Evolutionary conservation across 495 filamentous ascomycete species (phyloP).

Genomic region (Daldinia decipiens): DNA sequence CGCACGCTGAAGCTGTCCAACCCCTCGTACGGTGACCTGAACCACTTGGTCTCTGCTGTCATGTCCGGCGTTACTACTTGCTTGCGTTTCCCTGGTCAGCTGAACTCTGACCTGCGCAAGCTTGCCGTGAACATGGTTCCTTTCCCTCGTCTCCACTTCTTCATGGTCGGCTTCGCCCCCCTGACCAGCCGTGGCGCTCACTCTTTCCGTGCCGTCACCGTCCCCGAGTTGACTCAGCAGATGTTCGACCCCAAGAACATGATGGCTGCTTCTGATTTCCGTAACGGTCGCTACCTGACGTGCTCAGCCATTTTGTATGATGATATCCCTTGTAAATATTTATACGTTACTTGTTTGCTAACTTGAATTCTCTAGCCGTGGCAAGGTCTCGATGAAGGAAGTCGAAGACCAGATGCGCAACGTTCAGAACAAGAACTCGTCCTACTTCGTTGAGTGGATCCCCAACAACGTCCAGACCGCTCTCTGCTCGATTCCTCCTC

Average conservation of each 20-base stretch:
- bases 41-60: slow-evolving; percentile 99
- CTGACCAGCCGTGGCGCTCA: slow-evolving; percentile 94
- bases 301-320: slow-evolving; percentile 95
- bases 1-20: slow-evolving; percentile 97
- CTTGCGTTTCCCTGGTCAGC: slow-evolving; percentile 98
- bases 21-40: slow-evolving; percentile 98
- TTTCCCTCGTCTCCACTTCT: slow-evolving; percentile 99
- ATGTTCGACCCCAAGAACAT: slow-evolving; percentile 99
- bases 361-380: slow-evolving; percentile 71
- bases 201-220: slow-evolving; percentile 96
- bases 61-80: slow-evolving; percentile 99
- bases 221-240: slow-evolving; percentile 99
- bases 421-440: slow-evolving; percentile 99
- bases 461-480: slow-evolving; percentile 99
- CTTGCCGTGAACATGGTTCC: slow-evolving; percentile 99
- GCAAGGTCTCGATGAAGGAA: slow-evolving; percentile 99
- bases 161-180: slow-evolving; percentile 99
- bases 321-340: slow-evolving; percentile 32
- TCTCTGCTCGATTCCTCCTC: slow-evolving; percentile 98
- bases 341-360: slow-evolving; percentile 33
- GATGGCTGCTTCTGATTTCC: slow-evolving; percentile 99
- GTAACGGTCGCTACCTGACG: slow-evolving; percentile 98
- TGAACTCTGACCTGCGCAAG: slow-evolving; percentile 99
- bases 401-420: slow-evolving; percentile 99
- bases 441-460: slow-evolving; percentile 99